A percentile compares a stretch with the other conserved stretches of the same genome.
phyloP scores from a whole-genome alignment of 2,329 filamentous ascomycete species.

The Arthrobotrys musiformis region DNA sequence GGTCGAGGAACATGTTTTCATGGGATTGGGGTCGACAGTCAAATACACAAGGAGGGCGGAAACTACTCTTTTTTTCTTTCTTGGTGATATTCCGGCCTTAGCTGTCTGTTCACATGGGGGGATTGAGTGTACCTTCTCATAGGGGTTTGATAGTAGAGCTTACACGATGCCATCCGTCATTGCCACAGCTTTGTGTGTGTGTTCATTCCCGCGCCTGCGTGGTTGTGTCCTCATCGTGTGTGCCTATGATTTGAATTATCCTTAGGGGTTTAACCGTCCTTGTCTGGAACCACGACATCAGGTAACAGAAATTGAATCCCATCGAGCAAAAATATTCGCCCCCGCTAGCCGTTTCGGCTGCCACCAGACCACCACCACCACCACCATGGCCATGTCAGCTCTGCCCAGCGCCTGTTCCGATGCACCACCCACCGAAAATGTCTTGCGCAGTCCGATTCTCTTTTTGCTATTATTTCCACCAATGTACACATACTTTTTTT shows the following conservation, averaged over 20 bases:
- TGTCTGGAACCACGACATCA: conserved; percentile 54
- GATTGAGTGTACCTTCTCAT: conserved; percentile 56
- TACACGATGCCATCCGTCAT: conserved; percentile 55
- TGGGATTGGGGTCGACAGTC: conserved; percentile 10
- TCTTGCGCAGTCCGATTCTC: conserved; percentile 49
- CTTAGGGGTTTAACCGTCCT: conserved; percentile 55
- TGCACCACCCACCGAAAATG: conserved; percentile 40
- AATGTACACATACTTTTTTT: conserved; percentile 43
- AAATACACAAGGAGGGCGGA: conserved; percentile 3
- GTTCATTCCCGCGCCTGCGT: conserved; percentile 56
- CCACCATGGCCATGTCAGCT: conserved; percentile 56
- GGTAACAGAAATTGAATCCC: conserved; percentile 29
- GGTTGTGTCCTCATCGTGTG: conserved; percentile 56
- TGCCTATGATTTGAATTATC: conserved; percentile 57
- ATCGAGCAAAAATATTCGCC: conserved; percentile 43
- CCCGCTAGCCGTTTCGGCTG: conserved; percentile 55
- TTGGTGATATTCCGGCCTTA: conserved; percentile 33
- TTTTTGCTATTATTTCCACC: conserved; percentile 26
- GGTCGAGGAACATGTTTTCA: conserved; percentile 36
- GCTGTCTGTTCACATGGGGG: conserved; percentile 45
- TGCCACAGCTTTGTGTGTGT: conserved; percentile 56
- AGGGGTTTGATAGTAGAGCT: conserved; percentile 56
- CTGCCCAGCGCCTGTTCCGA: conserved; percentile 46
- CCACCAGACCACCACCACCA: too few species aligned
- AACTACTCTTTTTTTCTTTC: not conserved